These are phyloP conservation scores for Pseudopediastrum boryanum DNA, from an alignment of 139 green algal species.

Conservation along the genomic window DNA sequence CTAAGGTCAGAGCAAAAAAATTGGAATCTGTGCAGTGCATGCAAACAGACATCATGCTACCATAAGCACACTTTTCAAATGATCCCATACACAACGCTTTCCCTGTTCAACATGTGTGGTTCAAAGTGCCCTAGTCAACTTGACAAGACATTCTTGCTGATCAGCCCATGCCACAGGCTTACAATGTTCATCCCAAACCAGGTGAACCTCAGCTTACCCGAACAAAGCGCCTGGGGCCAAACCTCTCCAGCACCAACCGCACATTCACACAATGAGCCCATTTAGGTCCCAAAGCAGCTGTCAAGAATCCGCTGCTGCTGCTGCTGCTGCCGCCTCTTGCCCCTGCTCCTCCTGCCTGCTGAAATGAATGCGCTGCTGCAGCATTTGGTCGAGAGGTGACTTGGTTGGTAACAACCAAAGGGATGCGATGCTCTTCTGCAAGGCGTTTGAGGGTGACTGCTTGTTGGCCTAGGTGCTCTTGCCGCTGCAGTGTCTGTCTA, in stretches of 20 bases:
- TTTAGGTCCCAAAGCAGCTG: constrained; percentile 87
- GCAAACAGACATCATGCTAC: not conserved
- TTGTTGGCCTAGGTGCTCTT: constrained; percentile 65
- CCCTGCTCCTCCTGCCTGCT: constrained; percentile 17
- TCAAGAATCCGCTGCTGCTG: constrained; percentile 41
- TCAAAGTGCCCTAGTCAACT: not conserved
- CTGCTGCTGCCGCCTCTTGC: not conserved
- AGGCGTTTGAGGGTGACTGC: constrained; percentile 74
- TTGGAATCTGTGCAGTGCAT: too few species aligned
- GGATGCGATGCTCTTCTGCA: constrained; percentile 64
- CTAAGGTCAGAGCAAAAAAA: too few species aligned
- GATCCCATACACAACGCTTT: not conserved
- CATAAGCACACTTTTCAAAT: not conserved
- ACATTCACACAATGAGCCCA: constrained; percentile 95
- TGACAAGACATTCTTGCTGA: not conserved
- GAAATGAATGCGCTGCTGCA: not conserved
- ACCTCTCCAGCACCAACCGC: constrained; percentile 76
- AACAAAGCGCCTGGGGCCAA: constrained; percentile 39
- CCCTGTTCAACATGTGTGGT: not conserved
- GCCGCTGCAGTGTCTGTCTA: constrained; percentile 30
- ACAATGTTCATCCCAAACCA: not conserved
- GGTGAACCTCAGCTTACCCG: not conserved
- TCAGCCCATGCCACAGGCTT: not conserved
- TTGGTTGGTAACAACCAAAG: constrained; percentile 56
- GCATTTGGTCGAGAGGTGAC: constrained; percentile 26